Conservation (phyloP, 2,329 filamentous ascomycete genomes). For the Venturia aucupariae region DNA sequence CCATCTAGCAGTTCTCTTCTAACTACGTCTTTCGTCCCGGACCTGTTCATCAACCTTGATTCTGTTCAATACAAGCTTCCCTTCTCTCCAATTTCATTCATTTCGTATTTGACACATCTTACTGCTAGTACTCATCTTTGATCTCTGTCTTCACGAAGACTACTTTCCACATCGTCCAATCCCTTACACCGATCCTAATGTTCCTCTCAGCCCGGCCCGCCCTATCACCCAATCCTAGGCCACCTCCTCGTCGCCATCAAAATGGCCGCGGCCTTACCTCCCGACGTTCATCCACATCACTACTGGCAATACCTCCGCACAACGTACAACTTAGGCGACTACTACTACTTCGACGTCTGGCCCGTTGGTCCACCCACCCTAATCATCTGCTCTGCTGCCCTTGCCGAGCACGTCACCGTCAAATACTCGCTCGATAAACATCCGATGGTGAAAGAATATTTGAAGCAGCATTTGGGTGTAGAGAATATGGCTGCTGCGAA, state of each 20-base stretch:
- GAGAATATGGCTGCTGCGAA: conserved; percentile 10
- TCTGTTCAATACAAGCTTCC: background rate
- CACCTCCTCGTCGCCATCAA: conserved; percentile 12
- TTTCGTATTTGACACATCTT: background rate
- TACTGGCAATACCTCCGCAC: conserved; percentile 13
- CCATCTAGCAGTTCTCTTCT: too few relatives aligned
- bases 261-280: conserved; percentile 13
- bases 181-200: background rate
- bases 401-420: conserved; percentile 8
- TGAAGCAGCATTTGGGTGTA: background rate
- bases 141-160: background rate
- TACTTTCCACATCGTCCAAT: background rate
- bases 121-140: background rate
- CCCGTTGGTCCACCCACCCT: conserved; percentile 10
- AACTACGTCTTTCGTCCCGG: too few relatives aligned
- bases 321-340: conserved; percentile 5
- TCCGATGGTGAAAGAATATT: conserved; percentile 2
- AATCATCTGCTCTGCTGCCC: background rate
- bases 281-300: conserved; percentile 14
- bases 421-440: conserved; percentile 5
- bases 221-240: conserved; percentile 12
- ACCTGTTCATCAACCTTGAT: too few relatives aligned
- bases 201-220: conserved; percentile 5
- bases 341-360: conserved; percentile 14
- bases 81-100: background rate